Base-by-base conservation (phyloP, 148 eudicot species). In the Oxyria digyna region DNA sequence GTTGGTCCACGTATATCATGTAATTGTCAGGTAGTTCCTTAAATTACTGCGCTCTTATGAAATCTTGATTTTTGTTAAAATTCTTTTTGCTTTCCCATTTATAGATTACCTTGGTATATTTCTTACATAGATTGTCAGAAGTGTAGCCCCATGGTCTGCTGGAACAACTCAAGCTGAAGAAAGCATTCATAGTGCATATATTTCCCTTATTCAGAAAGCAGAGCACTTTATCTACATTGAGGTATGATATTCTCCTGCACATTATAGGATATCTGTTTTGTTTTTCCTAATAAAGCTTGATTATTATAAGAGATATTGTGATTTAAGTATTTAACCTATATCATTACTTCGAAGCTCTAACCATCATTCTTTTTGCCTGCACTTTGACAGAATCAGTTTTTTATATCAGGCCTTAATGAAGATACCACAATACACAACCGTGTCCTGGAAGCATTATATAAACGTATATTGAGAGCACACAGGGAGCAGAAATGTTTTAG, bases 81-180 rank as follows among this genome's bases (percentile, higher is more conserved):
- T 21, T 1, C 35, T 29, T 6, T 17, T 43, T 23, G 20, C 24
- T 35, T 38, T 49, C 13, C 31, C 38, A 41, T 24, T 50, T 57
- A 64, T 42, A 43, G 46, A 55, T 54, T n/a, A 62, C 14, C 37
- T 41, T 69, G 67, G 62, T 26, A 64, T 43, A 31, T 14, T n/a
- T 69, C 55, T 59, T 73, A 29, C 63, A 29, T 73, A 94, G 98
- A 77, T 95, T 77, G 74, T 95, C 74, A 84, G 99, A 75, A 95
- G 99, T 72, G 99, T 85, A 73, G 85, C 97, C 73, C 93, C 87
- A 49, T 95, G 99, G 99, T 95, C 99, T 54, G 97, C 96, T 74
- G 99, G 99, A 68, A 91, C 97, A 72, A 86, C 87, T 78, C 96
- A 91, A 83, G 79, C 81, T 76, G 99, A 95, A 85, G 99, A 88